Percentiles rank a stretch among this genome's conserved stretches.
phyloP scores from a whole-genome alignment of 148 eudicot genomes.

The Camellia lanceoleosa region DNA sequence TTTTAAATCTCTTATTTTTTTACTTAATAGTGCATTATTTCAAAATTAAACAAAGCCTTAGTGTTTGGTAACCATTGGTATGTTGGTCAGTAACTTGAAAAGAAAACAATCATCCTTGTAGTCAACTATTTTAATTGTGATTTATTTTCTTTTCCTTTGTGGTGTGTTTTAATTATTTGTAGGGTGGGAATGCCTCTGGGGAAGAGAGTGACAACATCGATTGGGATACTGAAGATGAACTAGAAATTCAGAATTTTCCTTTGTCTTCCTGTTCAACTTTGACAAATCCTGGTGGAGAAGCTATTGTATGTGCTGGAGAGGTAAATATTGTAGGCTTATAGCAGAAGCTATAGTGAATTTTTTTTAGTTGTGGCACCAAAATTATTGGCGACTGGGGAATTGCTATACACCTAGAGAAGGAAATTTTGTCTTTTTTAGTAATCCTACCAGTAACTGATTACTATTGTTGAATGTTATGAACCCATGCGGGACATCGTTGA shows the following conservation, averaged over 20 bases:
- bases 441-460: neutral
- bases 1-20: neutral
- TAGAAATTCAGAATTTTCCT: conserved; percentile 38
- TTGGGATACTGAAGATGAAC: conserved; percentile 80
- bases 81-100: neutral
- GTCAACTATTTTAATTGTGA: conserved; percentile 3
- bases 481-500: conserved; percentile 20
- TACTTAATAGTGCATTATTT: neutral
- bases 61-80: neutral
- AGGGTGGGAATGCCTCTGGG: conserved; percentile 50
- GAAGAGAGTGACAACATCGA: conserved; percentile 43
- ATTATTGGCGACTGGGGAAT: neutral
- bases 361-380: neutral
- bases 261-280: conserved; percentile 31
- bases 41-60: neutral
- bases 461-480: neutral
- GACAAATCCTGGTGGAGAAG: conserved; percentile 26
- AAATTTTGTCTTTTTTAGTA: neutral
- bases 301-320: conserved; percentile 34
- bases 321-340: conserved; percentile 28
- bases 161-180: conserved; percentile 9
- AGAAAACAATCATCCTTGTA: neutral
- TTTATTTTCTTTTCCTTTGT: conserved; percentile 3
- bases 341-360: neutral
- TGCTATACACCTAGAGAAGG: neutral